phyloP scores from a whole-genome alignment of 345 rosid genomes.

The Diplotaxis tenuifolia region DNA sequence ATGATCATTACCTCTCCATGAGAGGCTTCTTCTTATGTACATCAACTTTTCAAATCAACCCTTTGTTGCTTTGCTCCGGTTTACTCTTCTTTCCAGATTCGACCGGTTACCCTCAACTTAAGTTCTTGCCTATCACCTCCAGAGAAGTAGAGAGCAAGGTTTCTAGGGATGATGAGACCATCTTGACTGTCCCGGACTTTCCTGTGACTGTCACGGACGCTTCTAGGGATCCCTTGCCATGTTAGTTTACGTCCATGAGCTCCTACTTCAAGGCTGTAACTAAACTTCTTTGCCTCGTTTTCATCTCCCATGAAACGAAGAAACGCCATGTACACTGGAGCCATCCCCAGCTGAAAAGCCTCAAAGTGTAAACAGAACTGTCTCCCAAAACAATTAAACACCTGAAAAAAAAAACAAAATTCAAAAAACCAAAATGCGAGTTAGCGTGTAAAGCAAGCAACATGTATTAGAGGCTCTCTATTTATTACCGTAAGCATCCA shows the following conservation, averaged over 20 bases:
- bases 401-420: constrained; percentile 48
- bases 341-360: constrained; percentile 86
- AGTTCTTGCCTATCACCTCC: constrained; percentile 88
- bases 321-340: constrained; percentile 94
- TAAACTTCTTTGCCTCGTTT: constrained; percentile 76
- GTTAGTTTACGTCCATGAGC: constrained; percentile 72
- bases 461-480: neutral
- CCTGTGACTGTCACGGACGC: constrained; percentile 86
- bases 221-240: constrained; percentile 91
- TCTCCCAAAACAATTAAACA: constrained; percentile 85
- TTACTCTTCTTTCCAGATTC: constrained; percentile 90
- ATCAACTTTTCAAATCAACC: constrained; percentile 10
- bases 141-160: constrained; percentile 82
- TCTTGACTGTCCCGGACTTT: constrained; percentile 92
- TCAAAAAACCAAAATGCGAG: neutral
- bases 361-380: constrained; percentile 95
- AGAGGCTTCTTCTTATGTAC: constrained; percentile 33
- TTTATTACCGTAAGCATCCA: constrained; percentile 91
- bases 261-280: constrained; percentile 88
- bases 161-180: constrained; percentile 80
- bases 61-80: neutral
- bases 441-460: neutral
- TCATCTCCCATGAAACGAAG: constrained; percentile 97
- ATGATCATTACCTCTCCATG: constrained; percentile 19
- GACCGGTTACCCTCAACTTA: constrained; percentile 83